Conservation (phyloP, 345 rosid species). For the Citrus maxima region DNA sequence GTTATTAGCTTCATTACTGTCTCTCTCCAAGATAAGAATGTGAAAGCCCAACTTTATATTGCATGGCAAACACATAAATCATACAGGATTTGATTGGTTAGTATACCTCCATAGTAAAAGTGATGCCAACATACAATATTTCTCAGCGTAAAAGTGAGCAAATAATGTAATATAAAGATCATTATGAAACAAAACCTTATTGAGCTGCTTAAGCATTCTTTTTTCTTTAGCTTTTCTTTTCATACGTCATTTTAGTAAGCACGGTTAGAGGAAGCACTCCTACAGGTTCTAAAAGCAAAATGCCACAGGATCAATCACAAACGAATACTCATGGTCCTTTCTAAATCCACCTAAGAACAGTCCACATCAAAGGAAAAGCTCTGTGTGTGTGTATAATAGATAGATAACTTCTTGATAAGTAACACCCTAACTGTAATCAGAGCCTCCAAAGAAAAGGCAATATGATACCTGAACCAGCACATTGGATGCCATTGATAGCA, state of each 20-base stretch:
- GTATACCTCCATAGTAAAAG: neutral
- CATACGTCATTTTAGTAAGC: neutral
- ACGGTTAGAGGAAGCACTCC: neutral
- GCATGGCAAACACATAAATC: conserved; percentile 2
- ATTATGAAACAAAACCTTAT: neutral
- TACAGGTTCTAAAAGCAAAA: neutral
- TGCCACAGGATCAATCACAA: neutral
- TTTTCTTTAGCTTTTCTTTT: neutral
- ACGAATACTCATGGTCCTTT: neutral
- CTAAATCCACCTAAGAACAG: neutral
- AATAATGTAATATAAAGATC: neutral
- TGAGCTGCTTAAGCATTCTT: neutral
- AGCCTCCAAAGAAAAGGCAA: neutral
- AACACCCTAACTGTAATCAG: neutral
- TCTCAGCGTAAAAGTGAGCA: neutral
- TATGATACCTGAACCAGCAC: conserved; percentile 77
- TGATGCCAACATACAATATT: neutral
- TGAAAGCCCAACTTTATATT: neutral
- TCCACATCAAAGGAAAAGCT: neutral
- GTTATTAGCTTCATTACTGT: neutral
- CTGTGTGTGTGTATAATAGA: neutral
- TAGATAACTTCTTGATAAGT: neutral
- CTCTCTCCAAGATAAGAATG: neutral
- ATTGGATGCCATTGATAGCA: conserved; percentile 68
- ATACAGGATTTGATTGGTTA: neutral